Evolutionary conservation across 768 basidiomycete species (phyloP).

Genomic region (Lactarius hatsudake): DNA sequence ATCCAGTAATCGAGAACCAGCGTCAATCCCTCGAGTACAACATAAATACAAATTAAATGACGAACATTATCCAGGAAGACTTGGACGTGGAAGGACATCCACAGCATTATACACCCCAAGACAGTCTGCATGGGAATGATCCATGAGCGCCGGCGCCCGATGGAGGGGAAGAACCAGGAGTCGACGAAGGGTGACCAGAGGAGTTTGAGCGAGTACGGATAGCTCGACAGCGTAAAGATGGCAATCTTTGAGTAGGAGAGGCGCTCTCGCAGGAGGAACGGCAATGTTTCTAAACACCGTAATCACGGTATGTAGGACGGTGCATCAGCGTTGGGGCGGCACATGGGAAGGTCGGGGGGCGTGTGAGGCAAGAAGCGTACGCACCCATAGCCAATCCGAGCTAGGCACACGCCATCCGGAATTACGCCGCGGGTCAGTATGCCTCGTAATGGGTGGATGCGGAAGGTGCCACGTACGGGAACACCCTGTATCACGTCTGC

Average conservation of each 20-base stretch:
- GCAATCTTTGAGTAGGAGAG: conserved; percentile 96
- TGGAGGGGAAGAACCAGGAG: conserved; percentile 70
- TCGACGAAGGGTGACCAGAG: conserved; percentile 98
- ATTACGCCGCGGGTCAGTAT: background rate
- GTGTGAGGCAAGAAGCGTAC: background rate
- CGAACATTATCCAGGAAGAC: conserved; percentile 74
- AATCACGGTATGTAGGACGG: no score
- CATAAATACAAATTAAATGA: conserved; percentile 25
- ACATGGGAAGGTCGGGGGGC: conserved; percentile 65
- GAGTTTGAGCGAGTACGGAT: conserved; percentile 95
- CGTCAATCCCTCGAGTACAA: background rate
- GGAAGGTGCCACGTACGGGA: conserved; percentile 55
- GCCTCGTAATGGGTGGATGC: background rate
- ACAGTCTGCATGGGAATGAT: conserved; percentile 95
- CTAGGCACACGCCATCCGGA: background rate
- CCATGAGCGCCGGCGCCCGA: conserved; percentile 96
- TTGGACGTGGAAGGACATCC: conserved; percentile 71
- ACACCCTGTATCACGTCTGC: conserved; percentile 70
- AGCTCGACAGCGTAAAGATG: conserved; percentile 87
- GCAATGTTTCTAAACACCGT: conserved; percentile 71
- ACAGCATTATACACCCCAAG: conserved; percentile 80
- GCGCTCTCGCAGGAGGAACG: conserved; percentile 93
- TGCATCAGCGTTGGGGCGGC: conserved; percentile 40
- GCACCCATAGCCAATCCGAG: conserved; percentile 27
- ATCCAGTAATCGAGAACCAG: conserved; percentile 2